phyloP scores from a whole-genome alignment of 495 filamentous ascomycete genomes.

The Aspergillus campestris region DNA sequence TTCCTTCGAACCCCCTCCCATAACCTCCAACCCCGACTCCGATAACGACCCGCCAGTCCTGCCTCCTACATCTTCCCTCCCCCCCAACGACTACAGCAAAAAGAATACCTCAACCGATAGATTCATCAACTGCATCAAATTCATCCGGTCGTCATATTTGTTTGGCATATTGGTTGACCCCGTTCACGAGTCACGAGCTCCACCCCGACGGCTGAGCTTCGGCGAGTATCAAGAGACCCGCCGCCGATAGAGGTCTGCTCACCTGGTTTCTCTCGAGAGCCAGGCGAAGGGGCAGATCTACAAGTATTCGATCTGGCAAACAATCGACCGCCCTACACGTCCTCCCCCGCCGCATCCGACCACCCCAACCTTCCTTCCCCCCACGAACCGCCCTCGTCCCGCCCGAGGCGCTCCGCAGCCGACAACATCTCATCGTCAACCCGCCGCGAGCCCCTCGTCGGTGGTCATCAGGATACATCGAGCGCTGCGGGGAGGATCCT shows the following conservation, averaged over 20 bases:
- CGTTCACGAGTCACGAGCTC: conserved; percentile 9
- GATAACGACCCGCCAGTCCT: conserved; percentile 11
- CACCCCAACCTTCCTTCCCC: conserved; percentile 42
- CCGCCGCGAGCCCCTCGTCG: conserved; percentile 7
- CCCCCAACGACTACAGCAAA: conserved; percentile 2
- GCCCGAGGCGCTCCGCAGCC: conserved; percentile 12
- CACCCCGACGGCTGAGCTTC: conserved; percentile 10
- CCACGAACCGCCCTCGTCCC: conserved; percentile 16
- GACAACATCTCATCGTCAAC: conserved; percentile 5
- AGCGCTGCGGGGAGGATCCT: conserved; percentile 3
- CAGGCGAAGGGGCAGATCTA: conserved; percentile 41
- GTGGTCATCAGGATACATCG: conserved; percentile 4
- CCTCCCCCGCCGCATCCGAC: conserved; percentile 53
- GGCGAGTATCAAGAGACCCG: conserved; percentile 18
- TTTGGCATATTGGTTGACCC: neutral
- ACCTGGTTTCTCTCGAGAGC: conserved; percentile 44
- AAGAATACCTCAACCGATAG: no score
- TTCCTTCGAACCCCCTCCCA: conserved; percentile 1
- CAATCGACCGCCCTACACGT: conserved; percentile 37
- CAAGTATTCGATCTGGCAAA: conserved; percentile 55
- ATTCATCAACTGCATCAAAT: no score
- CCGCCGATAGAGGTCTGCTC: conserved; percentile 36
- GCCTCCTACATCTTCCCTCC: neutral
- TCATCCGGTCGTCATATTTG: no score
- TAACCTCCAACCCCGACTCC: conserved; percentile 4